phyloP scores from a whole-genome alignment of 1,139 yeast species.

The Pneumocystis jirovecii region DNA sequence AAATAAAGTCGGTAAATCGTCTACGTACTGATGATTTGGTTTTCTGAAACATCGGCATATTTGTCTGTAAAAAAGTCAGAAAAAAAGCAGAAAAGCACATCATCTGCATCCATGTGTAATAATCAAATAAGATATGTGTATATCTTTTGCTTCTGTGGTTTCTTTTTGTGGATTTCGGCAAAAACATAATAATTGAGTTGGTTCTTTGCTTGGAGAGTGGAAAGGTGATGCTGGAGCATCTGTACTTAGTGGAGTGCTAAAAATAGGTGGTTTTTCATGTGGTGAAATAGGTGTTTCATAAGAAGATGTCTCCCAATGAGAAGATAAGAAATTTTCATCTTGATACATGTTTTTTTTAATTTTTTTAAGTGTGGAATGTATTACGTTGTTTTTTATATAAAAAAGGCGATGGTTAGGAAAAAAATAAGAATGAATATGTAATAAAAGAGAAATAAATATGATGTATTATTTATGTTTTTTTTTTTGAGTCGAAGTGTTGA shows the following conservation, averaged over 20 bases:
- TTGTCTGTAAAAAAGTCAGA: conserved; percentile 21
- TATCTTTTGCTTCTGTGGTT: conserved; percentile 48
- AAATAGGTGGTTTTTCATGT: background rate
- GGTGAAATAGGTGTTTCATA: background rate
- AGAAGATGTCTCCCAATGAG: background rate
- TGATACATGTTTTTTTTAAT: background rate
- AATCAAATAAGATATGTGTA: conserved; percentile 66
- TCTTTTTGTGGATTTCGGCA: conserved; percentile 49
- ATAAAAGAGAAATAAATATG: background rate
- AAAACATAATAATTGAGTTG: background rate
- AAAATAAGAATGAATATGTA: background rate
- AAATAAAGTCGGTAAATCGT: conserved; percentile 69
- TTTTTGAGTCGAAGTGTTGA: background rate
- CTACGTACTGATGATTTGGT: conserved; percentile 47
- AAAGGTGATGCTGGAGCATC: background rate
- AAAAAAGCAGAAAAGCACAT: background rate
- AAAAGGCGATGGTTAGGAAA: background rate
- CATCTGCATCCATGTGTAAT: conserved; percentile 32
- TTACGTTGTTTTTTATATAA: background rate
- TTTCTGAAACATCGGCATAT: conserved; percentile 32
- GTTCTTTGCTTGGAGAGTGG: background rate
- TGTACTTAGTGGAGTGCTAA: background rate
- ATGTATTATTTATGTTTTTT: background rate
- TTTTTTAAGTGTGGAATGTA: background rate
- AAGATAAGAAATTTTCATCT: background rate